These are phyloP conservation scores for Scleroderma bovista DNA, from an alignment of 768 basidiomycete genomes.

Conservation along the genomic window DNA sequence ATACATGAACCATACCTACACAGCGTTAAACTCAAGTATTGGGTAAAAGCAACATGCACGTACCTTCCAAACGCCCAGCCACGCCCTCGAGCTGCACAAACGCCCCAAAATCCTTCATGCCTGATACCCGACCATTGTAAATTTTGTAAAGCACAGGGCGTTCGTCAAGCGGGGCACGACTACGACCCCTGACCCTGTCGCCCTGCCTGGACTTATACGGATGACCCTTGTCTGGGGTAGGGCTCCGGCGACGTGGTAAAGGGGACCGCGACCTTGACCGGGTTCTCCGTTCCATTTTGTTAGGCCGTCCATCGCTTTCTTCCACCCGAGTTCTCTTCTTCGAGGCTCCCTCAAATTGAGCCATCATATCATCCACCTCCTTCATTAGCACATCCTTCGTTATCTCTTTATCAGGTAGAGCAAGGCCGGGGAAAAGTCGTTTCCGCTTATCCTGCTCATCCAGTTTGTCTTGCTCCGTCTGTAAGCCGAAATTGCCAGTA, in stretches of 20 bases:
- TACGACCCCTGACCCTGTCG: conserved; percentile 35
- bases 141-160: conserved; percentile 90
- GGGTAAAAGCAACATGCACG: conserved; percentile 16
- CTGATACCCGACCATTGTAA: conserved; percentile 80
- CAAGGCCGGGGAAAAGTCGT: conserved; percentile 87
- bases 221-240: conserved; percentile 56
- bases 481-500: conserved; percentile 33
- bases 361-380: conserved; percentile 89
- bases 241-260: conserved; percentile 46
- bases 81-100: conserved; percentile 90
- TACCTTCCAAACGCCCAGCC: conserved; percentile 83
- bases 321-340: conserved; percentile 50
- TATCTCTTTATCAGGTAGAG: conserved; percentile 66
- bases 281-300: conserved; percentile 58
- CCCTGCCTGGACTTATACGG: conserved; percentile 39
- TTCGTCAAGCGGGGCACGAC: conserved; percentile 54
- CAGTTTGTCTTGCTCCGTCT: conserved; percentile 26
- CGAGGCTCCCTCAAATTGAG: conserved; percentile 61
- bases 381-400: conserved; percentile 78
- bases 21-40: not conserved
- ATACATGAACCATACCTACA: conserved; percentile 95
- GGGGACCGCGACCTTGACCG: conserved; percentile 41
- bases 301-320: conserved; percentile 37
- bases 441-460: conserved; percentile 69
- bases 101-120: conserved; percentile 92